Percentiles rank a stretch among this genome's conserved stretches.
Evolutionary conservation across 257 asterid species (phyloP).

Genomic region (Solanum virginianum): DNA sequence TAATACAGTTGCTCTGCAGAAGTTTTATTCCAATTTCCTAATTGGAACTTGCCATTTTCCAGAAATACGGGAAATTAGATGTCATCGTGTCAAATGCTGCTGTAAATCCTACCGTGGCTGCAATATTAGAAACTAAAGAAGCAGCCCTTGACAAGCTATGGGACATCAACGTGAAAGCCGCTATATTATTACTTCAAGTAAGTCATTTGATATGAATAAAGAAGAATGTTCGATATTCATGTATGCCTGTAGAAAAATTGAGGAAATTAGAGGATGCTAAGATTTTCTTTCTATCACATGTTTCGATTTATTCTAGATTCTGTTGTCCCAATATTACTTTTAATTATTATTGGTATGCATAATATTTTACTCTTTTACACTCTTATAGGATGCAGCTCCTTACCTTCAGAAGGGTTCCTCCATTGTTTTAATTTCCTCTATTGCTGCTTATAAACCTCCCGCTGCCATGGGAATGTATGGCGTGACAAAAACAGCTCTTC

Average conservation of each 20-base stretch:
- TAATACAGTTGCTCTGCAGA: neutral
- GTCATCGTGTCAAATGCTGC: conserved; percentile 89
- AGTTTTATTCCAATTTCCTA: neutral
- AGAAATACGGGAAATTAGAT: conserved; percentile 81
- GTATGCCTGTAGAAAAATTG: neutral
- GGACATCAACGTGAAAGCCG: conserved; percentile 81
- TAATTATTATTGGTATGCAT: neutral
- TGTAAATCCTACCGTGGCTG: conserved; percentile 63
- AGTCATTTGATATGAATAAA: conserved; percentile 1
- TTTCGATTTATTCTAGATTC: neutral
- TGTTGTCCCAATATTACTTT: neutral
- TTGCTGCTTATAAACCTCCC: conserved; percentile 48
- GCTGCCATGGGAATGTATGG: conserved; percentile 72
- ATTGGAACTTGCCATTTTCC: neutral
- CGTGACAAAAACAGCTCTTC: conserved; percentile 84
- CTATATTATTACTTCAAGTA: conserved; percentile 78
- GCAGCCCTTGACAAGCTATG: conserved; percentile 80
- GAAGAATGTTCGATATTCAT: neutral
- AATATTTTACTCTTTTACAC: neutral
- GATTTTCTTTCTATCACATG: neutral
- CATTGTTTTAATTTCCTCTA: conserved; percentile 53
- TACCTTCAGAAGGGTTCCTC: conserved; percentile 72
- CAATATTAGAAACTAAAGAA: conserved; percentile 67
- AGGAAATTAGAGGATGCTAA: neutral
- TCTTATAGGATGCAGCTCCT: conserved; percentile 59